Evolutionary conservation across 129 eudicot species (phyloP), one percentile per base, ranked within the genome.

Genomic region (Pittosporum tobira): DNA sequence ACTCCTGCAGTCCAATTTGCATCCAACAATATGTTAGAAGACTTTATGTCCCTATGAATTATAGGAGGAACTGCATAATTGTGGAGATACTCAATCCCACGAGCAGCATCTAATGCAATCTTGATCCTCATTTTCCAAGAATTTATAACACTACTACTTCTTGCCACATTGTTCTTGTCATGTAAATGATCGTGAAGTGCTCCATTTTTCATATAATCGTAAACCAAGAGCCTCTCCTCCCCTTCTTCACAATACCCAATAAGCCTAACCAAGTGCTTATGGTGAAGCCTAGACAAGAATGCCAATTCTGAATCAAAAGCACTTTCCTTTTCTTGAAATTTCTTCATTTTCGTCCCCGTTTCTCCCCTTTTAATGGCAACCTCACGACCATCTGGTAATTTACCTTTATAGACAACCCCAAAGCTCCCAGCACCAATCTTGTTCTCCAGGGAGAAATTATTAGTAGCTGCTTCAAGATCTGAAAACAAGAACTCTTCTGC

Each of bases 311-410:
- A 93, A 45, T 93, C 99, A 45, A 93, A 93, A 0, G 96, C 99
- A 23, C 75, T 93, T 74, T 93, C 95, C 59, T 90, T 82, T 61
- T 90, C 99, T 77, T 84, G 96, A 56, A 87, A 84, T 43, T 87
- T 83, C 71, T 84, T 93, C 4, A 73, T 63, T 46, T 64, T 86
- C 5, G 67, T 73, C 37, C 80, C 80, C 22, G 85, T 69, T 44
- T 93, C 96, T 14, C 99, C 88, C 61, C 99, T 72, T 64, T 93
- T 93, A 26, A 93, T 87, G 5, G 99, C 99, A 7, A 93, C 99
- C 67, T 87, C 99, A 30, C 88, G 89, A 4, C 99, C 99, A 61
- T 93, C 94, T 16, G 73, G 19, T 27, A 93, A 66, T 38, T 93
- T 93, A 2, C 99, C 99, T 76, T 61, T 87, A 71, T 93, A 93